These are phyloP conservation scores for Plasmodium blacklocki DNA, from an alignment of 169 alveolate species.

Conservation along the genomic window DNA sequence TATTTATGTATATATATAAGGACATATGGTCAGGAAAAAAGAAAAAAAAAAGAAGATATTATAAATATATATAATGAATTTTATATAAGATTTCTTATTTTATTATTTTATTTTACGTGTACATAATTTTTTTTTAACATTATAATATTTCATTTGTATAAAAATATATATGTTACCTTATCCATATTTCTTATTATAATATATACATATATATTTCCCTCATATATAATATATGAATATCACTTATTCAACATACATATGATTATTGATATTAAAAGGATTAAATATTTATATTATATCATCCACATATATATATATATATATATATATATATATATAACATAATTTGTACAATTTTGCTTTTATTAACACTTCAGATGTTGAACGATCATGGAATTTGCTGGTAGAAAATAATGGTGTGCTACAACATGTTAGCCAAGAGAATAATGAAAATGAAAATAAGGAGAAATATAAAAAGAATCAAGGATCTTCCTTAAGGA, in stretches of 20 bases:
- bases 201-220: too few species aligned
- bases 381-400: constrained; percentile 86
- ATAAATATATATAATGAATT: background rate
- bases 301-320: constrained; percentile 3
- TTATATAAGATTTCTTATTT: background rate
- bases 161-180: constrained; percentile 1
- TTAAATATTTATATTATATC: too few species aligned
- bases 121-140: constrained; percentile 4
- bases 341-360: too few species aligned
- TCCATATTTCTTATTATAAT: too few species aligned
- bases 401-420: constrained; percentile 87
- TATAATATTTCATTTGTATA: background rate
- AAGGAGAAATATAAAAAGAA: constrained; percentile 28
- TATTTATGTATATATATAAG: too few species aligned
- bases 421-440: constrained; percentile 80
- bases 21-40: background rate
- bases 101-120: background rate
- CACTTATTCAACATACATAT: too few species aligned
- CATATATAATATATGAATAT: too few species aligned
- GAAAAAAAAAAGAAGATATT: background rate
- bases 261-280: too few species aligned
- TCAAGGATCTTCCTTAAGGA: constrained; percentile 30
- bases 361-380: constrained; percentile 57
- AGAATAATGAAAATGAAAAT: constrained; percentile 46
- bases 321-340: background rate